Base-by-base conservation (phyloP, 495 filamentous ascomycete species). In the Pseudoneurospora amorphoporcata region DNA sequence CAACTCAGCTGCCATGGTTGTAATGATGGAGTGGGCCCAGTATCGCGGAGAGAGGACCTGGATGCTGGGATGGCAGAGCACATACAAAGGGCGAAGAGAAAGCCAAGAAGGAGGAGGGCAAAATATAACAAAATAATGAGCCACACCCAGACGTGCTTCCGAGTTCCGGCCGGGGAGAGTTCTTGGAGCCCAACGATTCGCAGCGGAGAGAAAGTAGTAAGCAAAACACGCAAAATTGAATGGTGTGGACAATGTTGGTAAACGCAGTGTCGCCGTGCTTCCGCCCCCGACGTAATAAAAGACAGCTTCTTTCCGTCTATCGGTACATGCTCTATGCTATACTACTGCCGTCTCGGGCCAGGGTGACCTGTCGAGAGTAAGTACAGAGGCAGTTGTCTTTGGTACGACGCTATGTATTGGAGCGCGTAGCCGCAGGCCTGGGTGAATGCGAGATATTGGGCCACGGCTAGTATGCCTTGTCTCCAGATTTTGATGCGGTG, bases 361-460 rank as follows among this genome's bases (percentile, higher is more conserved):
- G 71, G 35, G 58, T 72, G 68, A 71, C 74, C 70, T 73, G 70
- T 72, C 68, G 70, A 68, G 71, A 70, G 70, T 72, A 70, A 70
- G 70, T 72, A 70, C 73, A 73, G 69, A 69, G 69, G 41, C 41
- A 73, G 61, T 68, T 76, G 75, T 74, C 76, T 76, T 72, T 74
- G 53, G 53, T 29, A 65, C 29, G 53, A 65, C 53, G 53, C 53
- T 32, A 65, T 65, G 53, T 65, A 65, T 72, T 76, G 76, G 79
- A 74, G 74, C 77, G 77, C 74, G 79, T 78, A 79, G 74, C 77
- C 77, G 79, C 79, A 77, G 77, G 73, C 69, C 73, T 79, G 78
- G 78, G 76, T 79, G 78, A 79, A 81, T 78, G 79, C 75, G 73
- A 73, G 70, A 74, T 77, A 78, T 79, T 78, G 75, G 72, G 77